Base-by-base conservation (phyloP, 2,329 filamentous ascomycete genomes). In the Ophiostoma ips region DNA sequence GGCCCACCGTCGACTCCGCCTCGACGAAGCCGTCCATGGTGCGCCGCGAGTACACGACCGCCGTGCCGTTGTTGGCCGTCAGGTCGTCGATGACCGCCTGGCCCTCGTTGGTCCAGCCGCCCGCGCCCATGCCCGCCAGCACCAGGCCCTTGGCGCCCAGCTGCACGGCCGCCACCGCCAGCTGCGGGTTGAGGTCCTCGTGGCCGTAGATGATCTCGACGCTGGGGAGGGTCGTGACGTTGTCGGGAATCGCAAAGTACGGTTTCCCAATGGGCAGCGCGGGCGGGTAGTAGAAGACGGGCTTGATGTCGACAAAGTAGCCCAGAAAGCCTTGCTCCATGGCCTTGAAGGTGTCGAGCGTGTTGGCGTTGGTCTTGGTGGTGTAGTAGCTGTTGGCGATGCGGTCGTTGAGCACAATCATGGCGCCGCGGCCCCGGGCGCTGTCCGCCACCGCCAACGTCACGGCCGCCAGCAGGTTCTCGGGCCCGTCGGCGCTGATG, bases 311-410 rank as follows among this genome's bases (percentile, higher is more conserved):
- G 57, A 79, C 68, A 59, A 82, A 74, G 51, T 69, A 67, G 34
- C 79, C 79, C 0, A 82, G 65, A 53, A 71, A 71, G 2, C 77
- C 75, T 55, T 69, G 68, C 62, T 83, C 78, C 13, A 64, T 65
- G 1, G 72, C 69, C 58, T 70, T 72, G 68, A 83, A 83, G 8
- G 77, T 78, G 58, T 82, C 78, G 46, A 81, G 66, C 2, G 72
- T 68, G 63, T 82, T 81, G 46, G 77, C 76, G 57, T 81, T 75
- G 31, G 71, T 76, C 64, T 83, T 83, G 48, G 74, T 75, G 4
- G 67, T 74, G 62, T 75, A 81, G 57, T 71, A 79, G 16, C 76
- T 72, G 18, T 65, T 70, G 5, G 69, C 70, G 56, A 81, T 80
- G 50, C 76, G 72, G 61, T 81, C 78, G 58, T 81, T 81, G 51